phyloP scores from a whole-genome alignment of 768 basidiomycete genomes.

The Leccinum rimulosum region DNA sequence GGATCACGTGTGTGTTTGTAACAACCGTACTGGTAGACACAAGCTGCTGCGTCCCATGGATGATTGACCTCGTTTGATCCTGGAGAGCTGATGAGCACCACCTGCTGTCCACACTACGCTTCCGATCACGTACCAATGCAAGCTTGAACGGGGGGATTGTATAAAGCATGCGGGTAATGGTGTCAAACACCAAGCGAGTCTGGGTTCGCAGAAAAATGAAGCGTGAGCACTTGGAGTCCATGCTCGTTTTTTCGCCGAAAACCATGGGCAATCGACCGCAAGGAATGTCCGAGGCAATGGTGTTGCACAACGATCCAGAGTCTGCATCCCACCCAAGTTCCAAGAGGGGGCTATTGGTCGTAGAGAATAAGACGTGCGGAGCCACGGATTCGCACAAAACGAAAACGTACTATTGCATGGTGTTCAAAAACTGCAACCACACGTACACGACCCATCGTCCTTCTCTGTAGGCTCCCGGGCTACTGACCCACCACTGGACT shows the following conservation, averaged over 20 bases:
- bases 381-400: too few relatives aligned
- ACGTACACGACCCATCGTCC: background rate
- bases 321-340: too few relatives aligned
- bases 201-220: background rate
- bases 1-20: background rate
- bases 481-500: background rate
- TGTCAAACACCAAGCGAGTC: background rate
- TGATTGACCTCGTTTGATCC: background rate
- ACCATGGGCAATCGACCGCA: too few relatives aligned
- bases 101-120: rapidly evolving
- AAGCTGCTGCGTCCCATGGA: background rate
- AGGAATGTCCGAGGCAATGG: too few relatives aligned
- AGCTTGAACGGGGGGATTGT: background rate
- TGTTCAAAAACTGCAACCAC: background rate
- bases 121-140: background rate
- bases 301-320: too few relatives aligned
- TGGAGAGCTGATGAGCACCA: background rate
- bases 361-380: background rate
- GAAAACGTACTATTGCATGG: background rate
- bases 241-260: too few relatives aligned
- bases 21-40: too few relatives aligned
- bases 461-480: background rate
- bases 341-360: too few relatives aligned
- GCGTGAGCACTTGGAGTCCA: background rate
- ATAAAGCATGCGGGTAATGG: background rate